Evolutionary conservation across 441 rosid species (phyloP).

Genomic region (Populus hybrid): DNA sequence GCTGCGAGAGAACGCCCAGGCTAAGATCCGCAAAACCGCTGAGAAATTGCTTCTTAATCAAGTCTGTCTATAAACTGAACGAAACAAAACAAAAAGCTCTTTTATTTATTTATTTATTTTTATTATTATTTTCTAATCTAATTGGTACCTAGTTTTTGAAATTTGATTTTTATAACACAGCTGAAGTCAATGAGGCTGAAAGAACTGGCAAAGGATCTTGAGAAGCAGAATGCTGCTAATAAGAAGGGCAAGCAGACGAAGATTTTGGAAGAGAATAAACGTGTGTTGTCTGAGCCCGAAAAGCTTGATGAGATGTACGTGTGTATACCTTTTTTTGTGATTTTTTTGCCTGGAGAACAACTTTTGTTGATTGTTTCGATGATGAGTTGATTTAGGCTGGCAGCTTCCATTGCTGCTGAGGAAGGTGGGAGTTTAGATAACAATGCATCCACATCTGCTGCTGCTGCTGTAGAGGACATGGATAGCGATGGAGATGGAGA

Average conservation of each 20-base stretch:
- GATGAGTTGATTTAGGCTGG: constrained; percentile 47
- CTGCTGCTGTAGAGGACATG: constrained; percentile 23
- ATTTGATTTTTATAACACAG: constrained; percentile 33
- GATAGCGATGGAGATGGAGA: constrained; percentile 38
- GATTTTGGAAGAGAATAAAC: constrained; percentile 42
- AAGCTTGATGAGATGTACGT: constrained; percentile 62
- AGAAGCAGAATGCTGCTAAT: constrained; percentile 38
- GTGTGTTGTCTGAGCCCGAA: constrained; percentile 21
- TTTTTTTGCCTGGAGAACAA: constrained; percentile 10
- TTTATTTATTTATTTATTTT: too few species aligned
- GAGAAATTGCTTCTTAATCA: constrained; percentile 84
- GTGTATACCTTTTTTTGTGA: not conserved
- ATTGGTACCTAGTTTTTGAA: not conserved
- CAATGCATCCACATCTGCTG: constrained; percentile 36
- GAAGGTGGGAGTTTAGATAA: constrained; percentile 40
- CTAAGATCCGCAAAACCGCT: constrained; percentile 89
- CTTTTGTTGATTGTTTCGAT: constrained; percentile 21
- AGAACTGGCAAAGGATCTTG: constrained; percentile 72
- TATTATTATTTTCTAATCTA: not conserved
- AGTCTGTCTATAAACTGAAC: constrained; percentile 27
- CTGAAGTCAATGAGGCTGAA: constrained; percentile 73
- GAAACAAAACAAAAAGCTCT: not conserved
- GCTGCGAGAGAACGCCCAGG: constrained; percentile 92
- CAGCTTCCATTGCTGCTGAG: constrained; percentile 68
- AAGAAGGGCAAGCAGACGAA: constrained; percentile 33